Evolutionary conservation across 768 basidiomycete genomes (phyloP), one percentile per base, ranked within the genome.

Genomic region (Psilocybe sp.): DNA sequence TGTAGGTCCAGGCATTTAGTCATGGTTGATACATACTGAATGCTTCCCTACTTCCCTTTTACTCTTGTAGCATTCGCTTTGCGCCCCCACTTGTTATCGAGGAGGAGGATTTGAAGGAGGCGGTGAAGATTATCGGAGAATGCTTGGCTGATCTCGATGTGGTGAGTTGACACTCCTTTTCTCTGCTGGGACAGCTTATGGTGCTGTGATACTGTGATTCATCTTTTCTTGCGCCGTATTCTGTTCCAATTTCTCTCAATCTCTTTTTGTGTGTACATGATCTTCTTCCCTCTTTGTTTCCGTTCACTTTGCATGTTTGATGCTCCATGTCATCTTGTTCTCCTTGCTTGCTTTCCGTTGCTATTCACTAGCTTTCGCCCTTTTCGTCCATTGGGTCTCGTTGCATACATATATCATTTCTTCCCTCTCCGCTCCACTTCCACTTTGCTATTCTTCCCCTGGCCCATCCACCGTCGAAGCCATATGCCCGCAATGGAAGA

Each of bases 81-180:
- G 92, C 97, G 2, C 96, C 96, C 2, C 96, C 96, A 2, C 70
- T 99, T 47, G 92, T 98, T 54, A 99, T 99, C 51, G 76, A 82
- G n/a, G 92, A 97, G 61, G 83, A 80, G 15, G 92, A 97, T 53
- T 63, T 98, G 52, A 73, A 76, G 65, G 83, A 81, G 66, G 87
- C 85, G 16, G 77, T 97, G 12, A 68, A 66, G 49, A 82, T 89
- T 49, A 92, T 99, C 60, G 82, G 81, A 16, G 80, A 89, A 58
- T 85, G 82, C 45, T 70, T 98, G 40, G 66, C 71, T 10, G 94
- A 97, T 62, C 78, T 98, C 40, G 96, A 98, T 66, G 72, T 75
- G 66, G 88, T 89, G 36, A 43, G 78, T 69, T 36, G 20, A 8
- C 9, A 13, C 46, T 33, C 2, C 40, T 36, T 33, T 14, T 11